phyloP scores from a whole-genome alignment of 2,329 filamentous ascomycete species.

The Parastagonospora nodorum region DNA sequence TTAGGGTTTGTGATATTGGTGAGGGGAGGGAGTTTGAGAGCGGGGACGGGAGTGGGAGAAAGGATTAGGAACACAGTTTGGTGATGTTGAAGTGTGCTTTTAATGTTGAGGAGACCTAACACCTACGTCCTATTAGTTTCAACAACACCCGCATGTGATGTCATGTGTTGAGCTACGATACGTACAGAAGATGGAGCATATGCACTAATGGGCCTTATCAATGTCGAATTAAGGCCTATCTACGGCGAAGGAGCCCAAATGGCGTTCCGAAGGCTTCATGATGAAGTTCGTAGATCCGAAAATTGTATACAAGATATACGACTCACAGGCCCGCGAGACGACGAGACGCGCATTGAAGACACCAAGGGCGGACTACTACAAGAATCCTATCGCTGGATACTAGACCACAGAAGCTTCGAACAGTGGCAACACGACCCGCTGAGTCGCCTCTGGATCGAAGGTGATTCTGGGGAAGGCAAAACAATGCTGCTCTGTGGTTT shows the following conservation, averaged over 20 bases:
- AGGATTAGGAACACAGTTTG: too few species aligned
- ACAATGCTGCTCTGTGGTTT: neutral
- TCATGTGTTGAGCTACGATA: too few species aligned
- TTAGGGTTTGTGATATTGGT: constrained; percentile 81
- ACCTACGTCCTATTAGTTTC: too few species aligned
- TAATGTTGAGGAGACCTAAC: too few species aligned
- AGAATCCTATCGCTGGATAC: neutral
- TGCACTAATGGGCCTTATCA: constrained; percentile 11
- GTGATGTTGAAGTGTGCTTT: too few species aligned
- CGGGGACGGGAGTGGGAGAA: neutral
- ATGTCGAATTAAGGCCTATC: neutral
- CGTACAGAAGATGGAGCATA: constrained; percentile 7
- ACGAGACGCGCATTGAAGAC: neutral
- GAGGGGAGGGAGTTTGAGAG: constrained; percentile 72
- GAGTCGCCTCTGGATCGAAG: neutral
- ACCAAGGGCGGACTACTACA: neutral
- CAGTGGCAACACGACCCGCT: neutral
- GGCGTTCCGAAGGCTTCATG: constrained; percentile 15
- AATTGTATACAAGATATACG: neutral
- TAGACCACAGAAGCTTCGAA: neutral
- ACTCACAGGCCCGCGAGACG: neutral
- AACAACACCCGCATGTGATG: too few species aligned
- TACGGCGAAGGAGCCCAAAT: constrained; percentile 9
- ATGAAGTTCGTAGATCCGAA: neutral
- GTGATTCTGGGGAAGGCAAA: constrained; percentile 1